Percentiles rank a stretch among this genome's conserved stretches.
phyloP scores from a whole-genome alignment of 1,139 yeast species.

The Lodderomyces jiufengensis region DNA sequence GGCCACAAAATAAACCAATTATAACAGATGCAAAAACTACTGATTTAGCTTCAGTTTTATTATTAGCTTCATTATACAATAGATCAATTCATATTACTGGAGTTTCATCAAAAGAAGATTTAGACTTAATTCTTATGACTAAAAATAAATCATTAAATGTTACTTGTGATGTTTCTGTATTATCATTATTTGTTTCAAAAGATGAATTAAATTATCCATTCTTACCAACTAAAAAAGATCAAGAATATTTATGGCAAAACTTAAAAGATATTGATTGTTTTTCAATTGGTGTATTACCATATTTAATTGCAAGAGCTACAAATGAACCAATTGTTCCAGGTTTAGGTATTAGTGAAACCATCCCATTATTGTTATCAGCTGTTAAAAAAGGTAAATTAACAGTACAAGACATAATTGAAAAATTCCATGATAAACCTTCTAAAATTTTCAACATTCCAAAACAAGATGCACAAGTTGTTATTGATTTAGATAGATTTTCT shows the following conservation, averaged over 20 bases:
- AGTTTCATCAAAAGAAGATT: slow-evolving; percentile 76
- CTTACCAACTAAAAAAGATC: slow-evolving; percentile 80
- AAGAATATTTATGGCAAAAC: slow-evolving; percentile 76
- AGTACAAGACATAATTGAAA: slow-evolving; percentile 63
- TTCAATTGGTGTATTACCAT: slow-evolving; percentile 80
- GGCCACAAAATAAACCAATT: slow-evolving; percentile 86
- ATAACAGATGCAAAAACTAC: slow-evolving; percentile 91
- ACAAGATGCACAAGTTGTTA: slow-evolving; percentile 73
- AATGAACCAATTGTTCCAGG: slow-evolving; percentile 64
- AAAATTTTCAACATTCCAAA: slow-evolving; percentile 80
- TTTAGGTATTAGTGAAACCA: slow-evolving; percentile 72
- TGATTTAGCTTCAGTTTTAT: slow-evolving; percentile 83
- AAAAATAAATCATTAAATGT: slow-evolving; percentile 78
- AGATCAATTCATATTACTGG: slow-evolving; percentile 88
- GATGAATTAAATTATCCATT: slow-evolving; percentile 64
- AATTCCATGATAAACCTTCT: slow-evolving; percentile 81
- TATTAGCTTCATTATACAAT: slow-evolving; percentile 84
- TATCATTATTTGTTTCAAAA: slow-evolving; percentile 72
- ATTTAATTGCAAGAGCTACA: slow-evolving; percentile 62
- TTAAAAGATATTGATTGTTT: slow-evolving; percentile 76
- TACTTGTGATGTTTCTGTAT: slow-evolving; percentile 87
- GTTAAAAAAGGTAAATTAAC: slow-evolving; percentile 72
- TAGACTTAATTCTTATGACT: slow-evolving; percentile 80
- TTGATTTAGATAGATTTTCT: slow-evolving; percentile 71
- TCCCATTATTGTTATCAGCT: slow-evolving; percentile 81